Conservation (phyloP, 257 asterid species). For the Handroanthus guayacan region DNA sequence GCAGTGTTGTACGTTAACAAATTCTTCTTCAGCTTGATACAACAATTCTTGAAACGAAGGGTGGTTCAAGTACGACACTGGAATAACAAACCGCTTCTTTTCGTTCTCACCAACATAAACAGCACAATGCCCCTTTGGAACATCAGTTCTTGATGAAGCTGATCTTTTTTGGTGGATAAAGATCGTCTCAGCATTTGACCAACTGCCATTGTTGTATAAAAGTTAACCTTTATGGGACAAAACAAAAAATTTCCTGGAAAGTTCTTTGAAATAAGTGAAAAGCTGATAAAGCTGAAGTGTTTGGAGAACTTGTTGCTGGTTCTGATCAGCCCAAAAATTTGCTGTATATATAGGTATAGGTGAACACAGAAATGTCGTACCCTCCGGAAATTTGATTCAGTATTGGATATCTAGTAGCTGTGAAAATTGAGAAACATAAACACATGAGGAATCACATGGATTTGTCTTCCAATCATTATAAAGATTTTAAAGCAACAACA, state of each 20-base stretch:
- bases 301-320: constrained; percentile 33
- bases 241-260: neutral
- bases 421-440: constrained; percentile 25
- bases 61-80: constrained; percentile 48
- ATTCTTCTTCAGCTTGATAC: constrained; percentile 43
- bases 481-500: constrained; percentile 21
- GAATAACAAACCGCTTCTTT: constrained; percentile 46
- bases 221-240: neutral
- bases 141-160: constrained; percentile 34
- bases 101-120: constrained; percentile 47
- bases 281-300: neutral
- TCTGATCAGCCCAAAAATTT: neutral
- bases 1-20: too few relatives aligned
- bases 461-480: constrained; percentile 29
- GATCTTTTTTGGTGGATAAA: constrained; percentile 34
- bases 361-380: neutral
- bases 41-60: constrained; percentile 47
- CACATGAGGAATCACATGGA: constrained; percentile 45
- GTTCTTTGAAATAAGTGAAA: neutral
- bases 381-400: neutral
- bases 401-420: constrained; percentile 16
- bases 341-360: constrained; percentile 43
- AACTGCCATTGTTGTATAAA: constrained; percentile 38
- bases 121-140: constrained; percentile 51
- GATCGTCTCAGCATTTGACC: constrained; percentile 37